These are phyloP conservation scores for Basidiobolus meristosporus DNA, from an alignment of 371 early-diverging fungal species.

Conservation along the genomic window DNA sequence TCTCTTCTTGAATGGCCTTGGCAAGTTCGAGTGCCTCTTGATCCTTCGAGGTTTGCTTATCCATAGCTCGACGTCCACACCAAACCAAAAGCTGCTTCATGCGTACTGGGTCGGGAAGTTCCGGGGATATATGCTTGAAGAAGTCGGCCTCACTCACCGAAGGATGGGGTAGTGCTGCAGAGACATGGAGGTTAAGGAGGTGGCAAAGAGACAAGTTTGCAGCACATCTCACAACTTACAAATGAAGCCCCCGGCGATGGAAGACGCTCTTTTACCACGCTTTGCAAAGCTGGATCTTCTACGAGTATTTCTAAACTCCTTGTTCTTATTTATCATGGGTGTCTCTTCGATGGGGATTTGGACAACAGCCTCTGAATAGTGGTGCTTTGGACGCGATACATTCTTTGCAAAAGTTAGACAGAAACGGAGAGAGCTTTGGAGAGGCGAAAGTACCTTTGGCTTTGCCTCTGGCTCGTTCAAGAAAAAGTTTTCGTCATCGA, in stretches of 20 bases:
- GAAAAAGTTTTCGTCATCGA: too few relatives aligned
- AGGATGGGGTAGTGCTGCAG: slow-evolving; percentile 34
- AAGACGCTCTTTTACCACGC: slow-evolving; percentile 43
- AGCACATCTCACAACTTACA: background rate
- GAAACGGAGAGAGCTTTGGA: too few relatives aligned
- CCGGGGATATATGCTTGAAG: slow-evolving; percentile 45
- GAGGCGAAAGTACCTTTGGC: too few relatives aligned
- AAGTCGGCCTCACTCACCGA: slow-evolving; percentile 22
- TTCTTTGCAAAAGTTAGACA: too few relatives aligned
- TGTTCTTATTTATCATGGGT: slow-evolving; percentile 22
- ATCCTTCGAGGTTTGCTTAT: slow-evolving; percentile 7
- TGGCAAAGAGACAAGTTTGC: background rate
- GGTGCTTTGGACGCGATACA: too few relatives aligned
- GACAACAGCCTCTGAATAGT: slow-evolving; percentile 7
- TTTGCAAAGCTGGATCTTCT: slow-evolving; percentile 42
- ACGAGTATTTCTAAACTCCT: slow-evolving; percentile 16
- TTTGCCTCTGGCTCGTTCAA: too few relatives aligned
- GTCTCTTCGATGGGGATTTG: slow-evolving; percentile 19
- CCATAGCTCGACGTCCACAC: slow-evolving; percentile 18
- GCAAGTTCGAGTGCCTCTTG: slow-evolving; percentile 8
- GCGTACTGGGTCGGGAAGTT: slow-evolving; percentile 37
- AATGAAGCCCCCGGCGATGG: slow-evolving; percentile 2
- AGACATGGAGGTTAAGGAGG: background rate
- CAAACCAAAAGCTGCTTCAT: slow-evolving; percentile 48
- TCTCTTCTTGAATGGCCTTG: slow-evolving; percentile 18